phyloP scores from a whole-genome alignment of 1,284 basidiomycete genomes.

The Xerocomus amazonicus region DNA sequence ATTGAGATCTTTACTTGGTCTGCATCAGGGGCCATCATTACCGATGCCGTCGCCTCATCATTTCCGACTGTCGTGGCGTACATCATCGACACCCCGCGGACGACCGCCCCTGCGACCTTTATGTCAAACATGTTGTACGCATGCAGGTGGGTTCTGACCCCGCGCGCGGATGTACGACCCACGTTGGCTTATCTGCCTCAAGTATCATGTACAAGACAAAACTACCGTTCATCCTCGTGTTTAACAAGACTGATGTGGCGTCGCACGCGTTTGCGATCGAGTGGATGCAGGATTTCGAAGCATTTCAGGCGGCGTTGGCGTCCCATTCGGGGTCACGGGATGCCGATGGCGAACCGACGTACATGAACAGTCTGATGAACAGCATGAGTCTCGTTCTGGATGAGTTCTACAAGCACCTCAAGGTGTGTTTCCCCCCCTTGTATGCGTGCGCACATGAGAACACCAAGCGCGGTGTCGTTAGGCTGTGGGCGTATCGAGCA shows the following conservation, averaged over 20 bases:
- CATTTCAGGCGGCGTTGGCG: slow-evolving; percentile 72
- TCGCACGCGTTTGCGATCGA: slow-evolving; percentile 89
- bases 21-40: slow-evolving; percentile 97
- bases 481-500: slow-evolving; percentile 94
- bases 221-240: slow-evolving; percentile 95
- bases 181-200: not conserved
- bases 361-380: slow-evolving; percentile 99
- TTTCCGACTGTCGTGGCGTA: slow-evolving; percentile 95
- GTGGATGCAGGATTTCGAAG: slow-evolving; percentile 99
- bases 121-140: slow-evolving; percentile 99
- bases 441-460: not conserved
- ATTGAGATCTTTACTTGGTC: slow-evolving; percentile 99
- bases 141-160: slow-evolving; percentile 68
- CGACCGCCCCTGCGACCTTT: slow-evolving; percentile 94
- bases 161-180: not conserved
- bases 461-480: slow-evolving; percentile 30
- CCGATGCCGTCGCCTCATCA: slow-evolving; percentile 92
- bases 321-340: slow-evolving; percentile 64
- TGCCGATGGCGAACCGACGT: slow-evolving; percentile 88
- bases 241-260: slow-evolving; percentile 97
- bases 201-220: slow-evolving; percentile 99
- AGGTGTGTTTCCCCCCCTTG: slow-evolving; percentile 44
- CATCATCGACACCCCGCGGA: slow-evolving; percentile 96
- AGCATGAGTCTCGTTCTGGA: slow-evolving; percentile 98
- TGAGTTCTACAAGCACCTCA: slow-evolving; percentile 97